Conservation (phyloP, 2,329 filamentous ascomycete species). For the Ustilaginoidea virens region DNA sequence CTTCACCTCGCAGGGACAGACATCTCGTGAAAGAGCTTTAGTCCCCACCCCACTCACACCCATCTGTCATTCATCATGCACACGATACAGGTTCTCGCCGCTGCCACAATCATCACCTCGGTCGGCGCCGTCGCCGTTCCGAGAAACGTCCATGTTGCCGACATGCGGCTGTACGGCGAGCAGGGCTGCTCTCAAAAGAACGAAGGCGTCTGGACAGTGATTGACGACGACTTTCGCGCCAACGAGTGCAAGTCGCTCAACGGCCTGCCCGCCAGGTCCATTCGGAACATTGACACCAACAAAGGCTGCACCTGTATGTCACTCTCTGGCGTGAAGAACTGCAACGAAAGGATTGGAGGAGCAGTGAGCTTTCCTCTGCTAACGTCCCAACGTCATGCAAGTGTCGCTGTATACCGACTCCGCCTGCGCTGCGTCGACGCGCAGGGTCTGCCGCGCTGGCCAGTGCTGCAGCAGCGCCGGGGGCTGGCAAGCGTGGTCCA, state of each 20-base stretch:
- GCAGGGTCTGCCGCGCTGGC: neutral
- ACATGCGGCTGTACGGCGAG: slow-evolving; percentile 11
- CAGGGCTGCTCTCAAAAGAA: slow-evolving; percentile 9
- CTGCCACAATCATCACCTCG: slow-evolving; percentile 6
- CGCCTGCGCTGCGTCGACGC: slow-evolving; percentile 2
- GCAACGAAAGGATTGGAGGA: no score
- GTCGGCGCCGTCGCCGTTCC: slow-evolving; percentile 6
- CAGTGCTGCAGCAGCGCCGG: neutral
- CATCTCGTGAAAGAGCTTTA: no score
- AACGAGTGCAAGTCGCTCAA: slow-evolving; percentile 9
- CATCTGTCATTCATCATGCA: slow-evolving; percentile 5
- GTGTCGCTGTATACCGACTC: slow-evolving; percentile 7
- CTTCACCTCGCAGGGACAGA: no score
- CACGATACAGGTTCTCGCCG: slow-evolving; percentile 6
- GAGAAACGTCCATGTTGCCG: slow-evolving; percentile 11
- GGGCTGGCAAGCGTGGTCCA: slow-evolving; percentile 3
- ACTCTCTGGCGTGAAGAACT: neutral
- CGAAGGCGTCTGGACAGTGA: slow-evolving; percentile 12
- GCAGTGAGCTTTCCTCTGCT: no score
- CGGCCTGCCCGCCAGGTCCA: slow-evolving; percentile 5
- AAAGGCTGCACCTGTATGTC: slow-evolving; percentile 8
- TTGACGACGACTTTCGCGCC: slow-evolving; percentile 9
- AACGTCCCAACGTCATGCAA: neutral
- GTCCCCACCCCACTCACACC: neutral
- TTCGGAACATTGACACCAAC: slow-evolving; percentile 7